Evolutionary conservation across 306 rosid species (phyloP).

Genomic region (Cucumis hystrix): DNA sequence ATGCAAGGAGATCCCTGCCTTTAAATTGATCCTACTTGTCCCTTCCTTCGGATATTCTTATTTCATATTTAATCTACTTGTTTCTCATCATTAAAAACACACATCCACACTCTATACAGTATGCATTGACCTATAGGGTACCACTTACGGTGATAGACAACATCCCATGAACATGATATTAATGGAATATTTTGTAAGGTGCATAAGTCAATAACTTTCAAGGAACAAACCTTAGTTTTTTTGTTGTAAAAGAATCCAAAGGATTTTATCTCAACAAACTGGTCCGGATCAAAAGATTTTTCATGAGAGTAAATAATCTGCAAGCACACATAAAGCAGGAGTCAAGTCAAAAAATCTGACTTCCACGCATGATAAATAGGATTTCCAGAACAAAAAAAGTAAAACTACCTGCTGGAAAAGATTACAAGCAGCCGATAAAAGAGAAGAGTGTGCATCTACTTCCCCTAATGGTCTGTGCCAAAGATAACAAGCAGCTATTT

Average conservation of each 20-base stretch:
- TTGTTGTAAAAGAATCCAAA: constrained; percentile 25
- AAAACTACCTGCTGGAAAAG: constrained; percentile 70
- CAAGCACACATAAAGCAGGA: background rate
- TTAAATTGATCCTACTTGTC: background rate
- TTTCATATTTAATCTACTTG: background rate
- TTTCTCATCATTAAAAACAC: background rate
- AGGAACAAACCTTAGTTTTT: constrained; percentile 22
- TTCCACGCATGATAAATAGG: background rate
- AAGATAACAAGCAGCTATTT: constrained; percentile 44
- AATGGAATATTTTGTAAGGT: background rate
- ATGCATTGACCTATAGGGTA: background rate
- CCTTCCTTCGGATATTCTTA: background rate
- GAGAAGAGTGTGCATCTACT: constrained; percentile 28
- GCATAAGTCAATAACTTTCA: background rate
- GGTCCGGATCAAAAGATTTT: constrained; percentile 46
- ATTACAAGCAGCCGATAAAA: constrained; percentile 44
- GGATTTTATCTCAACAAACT: constrained; percentile 36
- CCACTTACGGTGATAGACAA: background rate
- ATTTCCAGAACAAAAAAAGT: background rate
- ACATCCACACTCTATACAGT: background rate
- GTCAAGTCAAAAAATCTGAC: background rate
- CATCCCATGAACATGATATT: background rate
- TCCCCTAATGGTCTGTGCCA: constrained; percentile 50
- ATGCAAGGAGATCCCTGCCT: background rate
- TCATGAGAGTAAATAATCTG: constrained; percentile 67